Evolutionary conservation across 1,139 yeast species (phyloP), one percentile per base, ranked within the genome.

Genomic region (Sporopachydermia cereana): DNA sequence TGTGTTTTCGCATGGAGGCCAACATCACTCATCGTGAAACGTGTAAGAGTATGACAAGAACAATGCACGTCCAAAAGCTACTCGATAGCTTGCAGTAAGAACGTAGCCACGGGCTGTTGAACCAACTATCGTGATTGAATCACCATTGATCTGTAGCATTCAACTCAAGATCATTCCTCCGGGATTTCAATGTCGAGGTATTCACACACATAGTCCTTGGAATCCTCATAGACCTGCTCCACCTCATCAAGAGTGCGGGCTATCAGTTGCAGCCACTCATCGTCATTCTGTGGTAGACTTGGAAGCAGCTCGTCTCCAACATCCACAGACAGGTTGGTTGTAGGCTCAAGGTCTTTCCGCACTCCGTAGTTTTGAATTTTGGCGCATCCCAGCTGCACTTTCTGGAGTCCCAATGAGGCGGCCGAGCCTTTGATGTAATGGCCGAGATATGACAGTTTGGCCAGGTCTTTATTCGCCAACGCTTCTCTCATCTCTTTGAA

Each of bases 401-500:
- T 77, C 41, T 76, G 76, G 47, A 91, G 71, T 1, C 98, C 98
- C 49, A 93, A 68, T 1, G 96, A 93, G 2, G 97, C 96, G 1
- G 97, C 94, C 9, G 94, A 82, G 42, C 98, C 98, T 61, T 93
- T 93, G 50, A 91, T 69, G 60, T 85, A 91, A 61, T 91, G 98
- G 23, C 98, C 98, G 52, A 84, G 67, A 18, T 78, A 70, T 22
- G 91, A 82, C 49, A 91, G 67, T 49, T 76, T 71, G 36, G 67
- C 72, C 49, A 89, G 71, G 56, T 82, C 72, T 16, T 58, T 59
- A 51, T 57, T 50, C 48, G 51, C 55, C 47, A 86, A 61, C 41
- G 79, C 77, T 16, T 64, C 63, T 50, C 82, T 82, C 62, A 91
- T 83, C 52, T 84, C 78, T 42, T 64, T 67, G 56, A 89, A 84